A percentile compares a stretch with the other conserved stretches of the same genome.
phyloP scores from a whole-genome alignment of 1,284 basidiomycete genomes.

The Clitocybe nebularis region DNA sequence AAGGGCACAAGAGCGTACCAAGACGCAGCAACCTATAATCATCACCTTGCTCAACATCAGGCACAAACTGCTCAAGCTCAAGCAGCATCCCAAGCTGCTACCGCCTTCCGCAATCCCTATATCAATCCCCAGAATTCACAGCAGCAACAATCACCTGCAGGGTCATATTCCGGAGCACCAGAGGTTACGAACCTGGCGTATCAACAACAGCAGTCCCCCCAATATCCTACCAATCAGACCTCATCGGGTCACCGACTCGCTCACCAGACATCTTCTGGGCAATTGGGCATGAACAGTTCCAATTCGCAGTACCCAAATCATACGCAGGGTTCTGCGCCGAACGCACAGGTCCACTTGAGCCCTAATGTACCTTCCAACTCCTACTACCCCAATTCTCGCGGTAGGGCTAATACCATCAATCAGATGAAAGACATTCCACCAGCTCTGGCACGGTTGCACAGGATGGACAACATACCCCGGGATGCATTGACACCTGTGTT shows the following conservation, averaged over 20 bases:
- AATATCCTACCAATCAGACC: conserved; percentile 33
- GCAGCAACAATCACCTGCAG: conserved; percentile 29
- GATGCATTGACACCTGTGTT: conserved; percentile 85
- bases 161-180: conserved; percentile 24
- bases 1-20: conserved; percentile 83
- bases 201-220: conserved; percentile 29
- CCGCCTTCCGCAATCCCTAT: conserved; percentile 72
- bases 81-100: conserved; percentile 62
- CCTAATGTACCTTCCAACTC: conserved; percentile 58
- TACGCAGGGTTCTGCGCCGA: conserved; percentile 21
- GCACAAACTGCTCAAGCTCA: conserved; percentile 84
- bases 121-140: conserved; percentile 43
- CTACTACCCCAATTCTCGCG: conserved; percentile 67
- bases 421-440: conserved; percentile 90
- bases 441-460: conserved; percentile 82
- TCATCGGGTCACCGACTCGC: conserved; percentile 32
- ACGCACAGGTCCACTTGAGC: conserved; percentile 35
- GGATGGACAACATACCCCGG: conserved; percentile 84
- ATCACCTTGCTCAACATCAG: conserved; percentile 93
- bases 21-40: conserved; percentile 92
- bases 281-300: conserved; percentile 37
- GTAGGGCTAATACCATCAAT: conserved; percentile 86
- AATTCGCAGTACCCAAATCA: conserved; percentile 40
- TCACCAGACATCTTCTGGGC: conserved; percentile 49
- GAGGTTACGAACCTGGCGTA: conserved; percentile 23